These are phyloP conservation scores for Dichotomocladium elegans DNA, from an alignment of 371 early-diverging fungal genomes.

Conservation along the genomic window DNA sequence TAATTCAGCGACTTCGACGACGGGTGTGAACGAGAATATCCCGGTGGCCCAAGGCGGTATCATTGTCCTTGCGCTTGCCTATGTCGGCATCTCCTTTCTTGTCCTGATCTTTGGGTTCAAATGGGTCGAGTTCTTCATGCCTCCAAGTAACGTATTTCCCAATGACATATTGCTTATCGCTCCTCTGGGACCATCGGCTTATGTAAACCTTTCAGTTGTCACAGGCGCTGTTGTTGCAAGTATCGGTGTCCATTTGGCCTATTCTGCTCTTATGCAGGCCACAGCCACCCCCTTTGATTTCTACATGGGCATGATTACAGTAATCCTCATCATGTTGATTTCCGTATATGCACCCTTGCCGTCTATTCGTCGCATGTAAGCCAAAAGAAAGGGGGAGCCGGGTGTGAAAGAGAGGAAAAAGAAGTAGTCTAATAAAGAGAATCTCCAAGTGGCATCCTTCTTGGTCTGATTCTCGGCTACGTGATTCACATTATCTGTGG, in stretches of 20 bases:
- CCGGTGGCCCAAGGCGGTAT: constrained; percentile 54
- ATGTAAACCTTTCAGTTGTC: constrained; percentile 22
- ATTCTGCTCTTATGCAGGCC: constrained; percentile 45
- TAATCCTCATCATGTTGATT: constrained; percentile 41
- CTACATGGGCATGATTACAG: constrained; percentile 53
- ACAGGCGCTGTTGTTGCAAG: constrained; percentile 56
- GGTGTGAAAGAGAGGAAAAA: no score
- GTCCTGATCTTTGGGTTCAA: constrained; percentile 43
- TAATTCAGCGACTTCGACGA: constrained; percentile 17
- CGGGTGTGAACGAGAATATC: constrained; percentile 15
- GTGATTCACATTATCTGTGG: constrained; percentile 42
- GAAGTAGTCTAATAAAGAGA: no score
- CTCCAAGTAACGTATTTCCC: constrained; percentile 57
- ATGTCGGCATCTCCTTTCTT: constrained; percentile 36
- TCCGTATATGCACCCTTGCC: constrained; percentile 43
- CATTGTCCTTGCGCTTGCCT: constrained; percentile 45
- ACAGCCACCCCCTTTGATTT: constrained; percentile 45
- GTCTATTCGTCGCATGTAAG: constrained; percentile 12
- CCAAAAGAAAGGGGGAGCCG: not conserved
- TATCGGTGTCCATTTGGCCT: constrained; percentile 52
- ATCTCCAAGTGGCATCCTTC: constrained; percentile 48
- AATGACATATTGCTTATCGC: no score
- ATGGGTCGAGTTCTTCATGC: constrained; percentile 57
- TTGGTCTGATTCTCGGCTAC: constrained; percentile 49
- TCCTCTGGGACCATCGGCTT: no score